Evolutionary conservation across 352 stramenopile genomes (phyloP), one percentile per base, ranked within the genome.

Genomic region (Pythium rishiriense): DNA sequence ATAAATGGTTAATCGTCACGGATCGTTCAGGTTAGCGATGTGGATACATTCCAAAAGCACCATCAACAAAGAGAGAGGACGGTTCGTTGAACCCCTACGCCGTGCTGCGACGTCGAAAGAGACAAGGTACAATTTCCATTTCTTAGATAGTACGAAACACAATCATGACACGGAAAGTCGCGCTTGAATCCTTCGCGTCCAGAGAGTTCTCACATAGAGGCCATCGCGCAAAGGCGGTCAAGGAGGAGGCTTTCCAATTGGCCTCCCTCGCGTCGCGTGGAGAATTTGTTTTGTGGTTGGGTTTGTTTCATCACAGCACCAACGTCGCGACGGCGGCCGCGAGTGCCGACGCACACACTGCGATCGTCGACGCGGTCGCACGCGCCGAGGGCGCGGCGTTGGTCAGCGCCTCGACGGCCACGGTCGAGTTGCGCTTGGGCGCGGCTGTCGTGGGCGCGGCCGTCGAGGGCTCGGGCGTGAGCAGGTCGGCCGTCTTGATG

Each of bases 371-470:
- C 35, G 53, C 31, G 0, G 47, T 6, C 8, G 42, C 37, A 17
- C 37, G 21, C 19, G 33, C 15, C 5, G 26, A 25, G 0, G 61
- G 46, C 53, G 62, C 62, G 26, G 21, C 31, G 55, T 52, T 69
- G n/a, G 62, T 69, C 12, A 69, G 62, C 26, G 62, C 62, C 12
- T 69, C 33, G 47, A 69, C 62, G 17, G 50, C 53, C 22, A 22
- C 50, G 12, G 54, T 65, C 41, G 49, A 47, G 62, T 68, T 68
- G 62, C 33, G 46, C 62, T 68, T 62, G 61, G 53, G 51, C 50
- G 31, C 17, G 21, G 25, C 22, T 11, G 60, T 61, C 15, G 60
- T 41, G 14, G 59, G n/a, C 22, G 25, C 37, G 15, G 37, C 8
- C 24, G 24, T 45, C 43, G 29, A 21, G 8, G 57, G 47, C 25